phyloP scores from a whole-genome alignment of 495 filamentous ascomycete species.

The Neurospora sp. region DNA sequence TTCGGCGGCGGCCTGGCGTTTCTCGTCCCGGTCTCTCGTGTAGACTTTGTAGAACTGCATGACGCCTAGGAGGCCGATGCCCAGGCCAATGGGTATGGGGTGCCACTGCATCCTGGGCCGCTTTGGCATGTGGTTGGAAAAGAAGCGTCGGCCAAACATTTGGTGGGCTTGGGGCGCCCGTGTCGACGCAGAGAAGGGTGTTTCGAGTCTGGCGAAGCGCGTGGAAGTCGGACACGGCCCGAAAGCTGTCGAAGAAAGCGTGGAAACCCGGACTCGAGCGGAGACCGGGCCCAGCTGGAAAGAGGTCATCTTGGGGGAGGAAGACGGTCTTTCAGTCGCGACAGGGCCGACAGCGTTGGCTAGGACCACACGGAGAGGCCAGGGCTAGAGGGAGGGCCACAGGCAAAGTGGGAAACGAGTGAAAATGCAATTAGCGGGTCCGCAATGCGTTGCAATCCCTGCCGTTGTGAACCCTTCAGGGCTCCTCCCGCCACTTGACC shows the following conservation, averaged over 20 bases:
- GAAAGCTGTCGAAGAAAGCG: slow-evolving; percentile 8
- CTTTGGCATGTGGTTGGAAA: slow-evolving; percentile 25
- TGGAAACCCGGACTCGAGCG: slow-evolving; percentile 12
- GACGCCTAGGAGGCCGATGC: slow-evolving; percentile 76
- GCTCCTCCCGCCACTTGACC: background rate
- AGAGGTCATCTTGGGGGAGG: slow-evolving; percentile 13
- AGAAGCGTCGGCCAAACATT: slow-evolving; percentile 13
- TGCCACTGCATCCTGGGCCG: slow-evolving; percentile 67
- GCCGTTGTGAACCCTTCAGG: background rate
- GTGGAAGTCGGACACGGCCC: slow-evolving; percentile 7
- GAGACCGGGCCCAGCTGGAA: slow-evolving; percentile 13
- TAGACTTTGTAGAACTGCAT: slow-evolving; percentile 73
- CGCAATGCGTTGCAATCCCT: background rate
- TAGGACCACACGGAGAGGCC: background rate
- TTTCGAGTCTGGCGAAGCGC: slow-evolving; percentile 3
- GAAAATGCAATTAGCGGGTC: background rate
- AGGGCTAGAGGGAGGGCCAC: background rate
- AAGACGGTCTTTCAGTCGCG: background rate
- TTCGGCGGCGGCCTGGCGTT: slow-evolving; percentile 44
- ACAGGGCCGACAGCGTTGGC: background rate
- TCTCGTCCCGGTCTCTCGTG: slow-evolving; percentile 35
- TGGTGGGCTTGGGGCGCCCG: slow-evolving; percentile 6
- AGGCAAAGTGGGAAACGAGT: slow-evolving; percentile 1
- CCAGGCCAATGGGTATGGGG: slow-evolving; percentile 86
- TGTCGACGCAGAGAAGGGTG: slow-evolving; percentile 3